Conservation (phyloP, 2,329 filamentous ascomycete species). For the Aureobasidium lini region DNA sequence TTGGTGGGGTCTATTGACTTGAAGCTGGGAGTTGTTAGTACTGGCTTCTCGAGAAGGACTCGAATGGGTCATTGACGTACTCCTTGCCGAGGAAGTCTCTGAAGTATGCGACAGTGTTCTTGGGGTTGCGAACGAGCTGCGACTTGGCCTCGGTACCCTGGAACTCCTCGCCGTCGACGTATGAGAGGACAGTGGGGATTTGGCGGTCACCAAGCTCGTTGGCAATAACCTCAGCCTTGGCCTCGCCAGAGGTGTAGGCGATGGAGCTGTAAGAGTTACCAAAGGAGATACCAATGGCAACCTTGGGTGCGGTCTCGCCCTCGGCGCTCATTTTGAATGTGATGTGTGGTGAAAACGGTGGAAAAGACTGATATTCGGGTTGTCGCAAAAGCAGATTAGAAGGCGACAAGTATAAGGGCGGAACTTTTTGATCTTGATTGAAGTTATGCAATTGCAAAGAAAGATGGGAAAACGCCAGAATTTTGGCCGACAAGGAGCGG, state of each 20-base stretch:
- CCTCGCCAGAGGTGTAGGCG: constrained; percentile 76
- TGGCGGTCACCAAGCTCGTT: constrained; percentile 99
- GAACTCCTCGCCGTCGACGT: constrained; percentile 93
- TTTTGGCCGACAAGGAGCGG: no score
- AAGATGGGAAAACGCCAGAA: no score
- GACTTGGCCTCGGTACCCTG: constrained; percentile 91
- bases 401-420: neutral
- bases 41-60: neutral
- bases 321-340: constrained; percentile 42
- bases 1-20: constrained; percentile 94
- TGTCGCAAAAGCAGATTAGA: neutral
- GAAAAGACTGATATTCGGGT: neutral
- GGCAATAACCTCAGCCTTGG: constrained; percentile 95
- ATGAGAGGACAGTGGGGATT: constrained; percentile 89
- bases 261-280: constrained; percentile 98
- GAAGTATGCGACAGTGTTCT: constrained; percentile 93
- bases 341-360: constrained; percentile 2
- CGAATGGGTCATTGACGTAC: constrained; percentile 42
- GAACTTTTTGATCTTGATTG: neutral
- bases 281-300: constrained; percentile 91
- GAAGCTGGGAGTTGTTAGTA: constrained; percentile 48
- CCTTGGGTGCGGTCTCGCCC: constrained; percentile 45
- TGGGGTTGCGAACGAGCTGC: constrained; percentile 84
- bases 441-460: no score
- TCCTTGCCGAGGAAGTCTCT: constrained; percentile 92